Evolutionary conservation across 108 stramenopile species (phyloP), one percentile per base, ranked within the genome.

Genomic region (Chaetoceros muelleri): DNA sequence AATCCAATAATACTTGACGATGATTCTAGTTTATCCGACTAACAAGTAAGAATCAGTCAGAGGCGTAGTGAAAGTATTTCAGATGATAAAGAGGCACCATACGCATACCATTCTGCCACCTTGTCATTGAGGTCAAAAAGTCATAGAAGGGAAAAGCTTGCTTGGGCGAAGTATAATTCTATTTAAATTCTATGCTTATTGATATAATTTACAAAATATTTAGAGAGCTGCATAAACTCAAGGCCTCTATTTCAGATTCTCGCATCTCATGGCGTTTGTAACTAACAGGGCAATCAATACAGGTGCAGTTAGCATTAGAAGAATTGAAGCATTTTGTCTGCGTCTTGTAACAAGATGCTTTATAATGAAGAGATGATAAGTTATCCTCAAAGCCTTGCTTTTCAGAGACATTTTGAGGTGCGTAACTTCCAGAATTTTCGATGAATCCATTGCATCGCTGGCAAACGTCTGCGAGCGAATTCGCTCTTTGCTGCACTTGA

Each of bases 241-340:
- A 53, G 19, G 82, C 73, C 61, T 87, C 84, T n/a, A 87, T 73
- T 60, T 79, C 71, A 20, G 50, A 50, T 61, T 92, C 86, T 56
- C 82, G 75, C 2, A 80, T 24, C 26, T 72, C 64, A 55, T 88
- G 86, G 21, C 90, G 80, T 46, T 82, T 48, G 52, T 68, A 92
- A 8, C 82, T 85, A 21, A 67, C 73, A 7, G 90, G 90, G 46
- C 90, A 92, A 55, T 92, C 90, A 30, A 88, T 85, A 50, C 86
- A 92, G 1, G 85, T 72, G 51, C 90, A 92, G 52, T 76, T 83
- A 23, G 90, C 86, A 30, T 87, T 58, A 0, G 90, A 86, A 44
- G 71, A 78, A 50, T 60, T 21, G 44, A 57, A 52, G 58, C 31
- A 49, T 67, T 66, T 50, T 45, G 47, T 64, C 58, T 40, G 45